A percentile compares a stretch with the other conserved stretches of the same genome.
Conservation (phyloP, 352 stramenopile genomes). For the Aphanomyces astaci region DNA sequence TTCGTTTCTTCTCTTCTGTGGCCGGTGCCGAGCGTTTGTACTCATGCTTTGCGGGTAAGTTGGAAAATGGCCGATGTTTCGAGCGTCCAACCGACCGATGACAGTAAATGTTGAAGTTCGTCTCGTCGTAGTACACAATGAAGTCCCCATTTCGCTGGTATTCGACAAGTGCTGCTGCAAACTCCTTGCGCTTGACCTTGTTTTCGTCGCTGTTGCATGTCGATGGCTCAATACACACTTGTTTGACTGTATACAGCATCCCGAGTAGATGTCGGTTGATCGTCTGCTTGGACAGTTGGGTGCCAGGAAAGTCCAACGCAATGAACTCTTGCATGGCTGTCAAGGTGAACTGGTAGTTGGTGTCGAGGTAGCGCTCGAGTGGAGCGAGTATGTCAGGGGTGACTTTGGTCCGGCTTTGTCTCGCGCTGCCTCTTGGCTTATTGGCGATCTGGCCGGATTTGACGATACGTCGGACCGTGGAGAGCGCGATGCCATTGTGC, state of each 20-base stretch:
- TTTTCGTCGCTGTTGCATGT: slow-evolving; percentile 26
- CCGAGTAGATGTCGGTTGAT: slow-evolving; percentile 17
- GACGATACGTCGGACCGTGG: neutral
- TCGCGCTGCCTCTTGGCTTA: neutral
- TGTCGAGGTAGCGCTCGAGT: slow-evolving; percentile 10
- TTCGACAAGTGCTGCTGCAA: neutral
- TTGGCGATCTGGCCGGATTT: neutral
- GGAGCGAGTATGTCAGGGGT: neutral
- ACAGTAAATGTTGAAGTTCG: slow-evolving; percentile 27
- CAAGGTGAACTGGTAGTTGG: slow-evolving; percentile 2
- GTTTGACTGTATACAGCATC: slow-evolving; percentile 25
- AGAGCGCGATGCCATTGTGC: neutral
- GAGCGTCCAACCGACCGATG: slow-evolving; percentile 13
- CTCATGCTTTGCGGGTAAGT: too few species aligned
- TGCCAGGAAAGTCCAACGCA: neutral
- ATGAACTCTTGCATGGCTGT: neutral
- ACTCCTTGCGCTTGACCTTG: too few species aligned
- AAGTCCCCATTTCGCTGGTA: slow-evolving; percentile 3
- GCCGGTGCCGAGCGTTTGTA: too few species aligned
- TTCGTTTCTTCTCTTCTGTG: too few species aligned
- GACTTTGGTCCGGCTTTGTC: neutral
- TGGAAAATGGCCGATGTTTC: too few species aligned
- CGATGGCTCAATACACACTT: neutral
- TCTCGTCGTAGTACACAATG: slow-evolving; percentile 24
- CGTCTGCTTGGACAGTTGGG: slow-evolving; percentile 14